Evolutionary conservation across 2,329 filamentous ascomycete genomes (phyloP).

Genomic region (Pyrenophora teres): DNA sequence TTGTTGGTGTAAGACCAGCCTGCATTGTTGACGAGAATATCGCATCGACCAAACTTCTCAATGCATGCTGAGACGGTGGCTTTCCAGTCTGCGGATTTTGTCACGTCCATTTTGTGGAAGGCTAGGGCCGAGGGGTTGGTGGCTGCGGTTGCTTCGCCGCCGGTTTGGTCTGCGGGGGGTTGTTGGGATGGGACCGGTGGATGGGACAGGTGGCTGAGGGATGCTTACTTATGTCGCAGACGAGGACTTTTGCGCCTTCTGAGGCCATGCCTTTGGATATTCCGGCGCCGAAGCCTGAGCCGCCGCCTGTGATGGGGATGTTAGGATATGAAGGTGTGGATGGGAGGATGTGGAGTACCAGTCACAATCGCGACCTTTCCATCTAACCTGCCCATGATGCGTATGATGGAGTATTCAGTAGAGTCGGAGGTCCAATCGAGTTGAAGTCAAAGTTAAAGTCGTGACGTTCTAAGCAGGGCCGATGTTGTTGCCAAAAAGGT

Average conservation of each 20-base stretch:
- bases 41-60: slow-evolving; percentile 59
- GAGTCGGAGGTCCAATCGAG: background rate
- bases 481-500: slow-evolving; percentile 8
- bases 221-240: slow-evolving; percentile 60
- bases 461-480: background rate
- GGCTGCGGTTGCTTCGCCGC: slow-evolving; percentile 56
- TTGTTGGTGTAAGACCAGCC: slow-evolving; percentile 60
- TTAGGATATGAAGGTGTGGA: slow-evolving; percentile 6
- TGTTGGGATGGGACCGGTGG: no score
- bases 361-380: slow-evolving; percentile 64
- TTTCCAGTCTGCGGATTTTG: slow-evolving; percentile 58
- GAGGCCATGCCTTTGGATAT: slow-evolving; percentile 63
- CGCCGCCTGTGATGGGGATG: slow-evolving; percentile 53
- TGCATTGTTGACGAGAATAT: slow-evolving; percentile 66
- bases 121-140: slow-evolving; percentile 45
- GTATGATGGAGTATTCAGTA: background rate
- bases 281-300: slow-evolving; percentile 67
- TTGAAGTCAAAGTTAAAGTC: background rate
- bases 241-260: slow-evolving; percentile 65
- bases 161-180: slow-evolving; percentile 45
- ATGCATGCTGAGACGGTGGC: slow-evolving; percentile 59
- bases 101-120: slow-evolving; percentile 57
- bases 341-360: slow-evolving; percentile 37
- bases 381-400: slow-evolving; percentile 50
- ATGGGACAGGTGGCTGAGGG: no score